Base-by-base conservation (phyloP, 192 early-diverging fungal species). In the Podila epigama region DNA sequence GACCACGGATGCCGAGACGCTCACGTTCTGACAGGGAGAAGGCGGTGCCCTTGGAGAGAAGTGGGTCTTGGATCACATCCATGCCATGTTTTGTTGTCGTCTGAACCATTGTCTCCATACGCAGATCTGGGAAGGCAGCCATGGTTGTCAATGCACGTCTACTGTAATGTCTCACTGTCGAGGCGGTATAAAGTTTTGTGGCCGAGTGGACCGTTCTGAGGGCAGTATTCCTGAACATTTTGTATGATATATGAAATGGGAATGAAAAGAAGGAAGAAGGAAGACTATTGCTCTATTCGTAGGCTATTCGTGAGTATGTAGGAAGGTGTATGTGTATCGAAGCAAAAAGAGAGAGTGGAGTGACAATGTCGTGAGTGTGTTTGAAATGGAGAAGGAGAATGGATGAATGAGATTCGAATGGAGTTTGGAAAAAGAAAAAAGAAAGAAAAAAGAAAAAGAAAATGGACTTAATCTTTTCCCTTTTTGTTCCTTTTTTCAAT, bases 41-140 rank as follows among this genome's bases (percentile, higher is more conserved):
- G 34, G 84, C 84, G 33, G 84, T 86, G 58, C 84, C 84, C 62
- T 86, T 86, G 56, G 82, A 83, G 32, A 86, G 72, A 22, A 86
- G 60, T 11, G 84, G 84, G 51, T 86, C 84, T 51, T 86, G 84
- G 44, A 83, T 82, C 41, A 86, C 66, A 70, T 78, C 81, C 41
- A 86, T 79, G 60, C 84, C 84, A 33, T 77, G 73, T 39, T 77
- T 77, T 51, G 73, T 77, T 10, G 73, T 77, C 13, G 73, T 77
- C 22, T 77, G 73, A 32, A 77, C 73, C 61, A 64, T 77, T 25
- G 73, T 77, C 51, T 77, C 73, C 73, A 77, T 64, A 32, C 73
- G 73, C 66, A 77, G 35, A 33, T 77, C 73, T 10, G 73, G 73
- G 52, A 77, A 77, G 60, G 64, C 62, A 51, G 72, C 73, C 35